Percentiles rank a stretch among this genome's conserved stretches.
These are phyloP conservation scores for Thuja plicata DNA, from an alignment of 83 land plant genomes.

Conservation along the genomic window DNA sequence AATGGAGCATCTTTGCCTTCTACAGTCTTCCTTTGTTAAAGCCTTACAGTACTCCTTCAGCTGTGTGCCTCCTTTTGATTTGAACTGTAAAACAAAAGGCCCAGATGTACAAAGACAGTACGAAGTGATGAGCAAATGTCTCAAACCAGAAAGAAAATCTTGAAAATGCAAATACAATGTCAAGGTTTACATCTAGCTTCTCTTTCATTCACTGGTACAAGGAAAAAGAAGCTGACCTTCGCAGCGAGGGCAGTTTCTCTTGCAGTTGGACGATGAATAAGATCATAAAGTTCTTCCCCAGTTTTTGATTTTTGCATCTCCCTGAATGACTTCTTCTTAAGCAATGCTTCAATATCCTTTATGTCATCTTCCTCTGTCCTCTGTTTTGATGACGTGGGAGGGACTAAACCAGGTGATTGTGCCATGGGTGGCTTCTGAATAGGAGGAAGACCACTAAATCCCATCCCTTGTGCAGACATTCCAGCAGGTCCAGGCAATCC, in stretches of 20 bases:
- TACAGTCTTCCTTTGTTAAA: constrained; percentile 95
- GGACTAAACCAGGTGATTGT: constrained; percentile 26
- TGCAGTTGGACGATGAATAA: constrained; percentile 94
- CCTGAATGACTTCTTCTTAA: constrained; percentile 76
- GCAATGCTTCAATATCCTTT: constrained; percentile 80
- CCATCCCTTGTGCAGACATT: constrained; percentile 24
- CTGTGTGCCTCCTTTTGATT: constrained; percentile 93
- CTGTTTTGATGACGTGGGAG: constrained; percentile 22
- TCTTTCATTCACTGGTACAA: not conserved
- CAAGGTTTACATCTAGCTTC: not conserved
- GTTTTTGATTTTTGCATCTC: constrained; percentile 86
- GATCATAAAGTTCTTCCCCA: constrained; percentile 90
- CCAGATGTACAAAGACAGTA: not conserved
- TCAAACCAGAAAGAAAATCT: not conserved
- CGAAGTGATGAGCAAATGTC: not conserved
- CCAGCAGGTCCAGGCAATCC: constrained; percentile 66
- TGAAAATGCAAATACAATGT: constrained; percentile 3
- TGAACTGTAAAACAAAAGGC: constrained; percentile 56
- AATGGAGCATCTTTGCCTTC: constrained; percentile 66
- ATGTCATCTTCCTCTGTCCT: constrained; percentile 77
- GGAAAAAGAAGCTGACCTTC: constrained; percentile 53
- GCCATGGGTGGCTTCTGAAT: constrained; percentile 60
- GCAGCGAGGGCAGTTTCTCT: constrained; percentile 95
- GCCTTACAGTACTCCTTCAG: constrained; percentile 88
- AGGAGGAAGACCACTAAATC: constrained; percentile 32